These are phyloP conservation scores for Phlegmacium glaucopus DNA, from an alignment of 768 basidiomycete species.

Conservation along the genomic window DNA sequence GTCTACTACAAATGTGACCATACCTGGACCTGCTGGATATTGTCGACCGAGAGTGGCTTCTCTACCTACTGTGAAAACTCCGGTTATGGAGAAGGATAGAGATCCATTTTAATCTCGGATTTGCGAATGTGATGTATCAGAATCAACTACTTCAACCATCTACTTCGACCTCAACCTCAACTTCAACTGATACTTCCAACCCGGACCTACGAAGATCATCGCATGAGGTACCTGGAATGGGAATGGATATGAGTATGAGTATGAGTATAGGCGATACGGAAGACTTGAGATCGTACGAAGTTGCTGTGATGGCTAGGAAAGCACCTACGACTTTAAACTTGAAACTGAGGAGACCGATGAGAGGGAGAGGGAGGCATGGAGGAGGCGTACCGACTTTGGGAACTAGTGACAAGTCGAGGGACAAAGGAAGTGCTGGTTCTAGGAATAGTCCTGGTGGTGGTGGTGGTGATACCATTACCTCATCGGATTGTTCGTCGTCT, in stretches of 20 bases:
- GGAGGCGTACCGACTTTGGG: not conserved
- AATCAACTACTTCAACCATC: no score
- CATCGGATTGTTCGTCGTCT: slow-evolving; percentile 33
- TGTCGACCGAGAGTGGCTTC: slow-evolving; percentile 59
- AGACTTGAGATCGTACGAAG: slow-evolving; percentile 69
- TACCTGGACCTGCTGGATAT: not conserved
- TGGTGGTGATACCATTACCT: slow-evolving; percentile 2
- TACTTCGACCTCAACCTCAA: no score
- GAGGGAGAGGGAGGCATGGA: slow-evolving; percentile 2
- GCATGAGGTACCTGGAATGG: no score
- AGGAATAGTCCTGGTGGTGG: slow-evolving; percentile 18
- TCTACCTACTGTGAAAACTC: slow-evolving; percentile 68
- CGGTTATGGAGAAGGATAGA: slow-evolving; percentile 35
- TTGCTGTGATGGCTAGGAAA: slow-evolving; percentile 68
- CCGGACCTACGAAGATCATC: no score
- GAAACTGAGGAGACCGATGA: slow-evolving; percentile 35
- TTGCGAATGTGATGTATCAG: no score
- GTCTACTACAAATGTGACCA: slow-evolving; percentile 2
- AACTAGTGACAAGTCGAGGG: not conserved
- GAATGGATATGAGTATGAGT: slow-evolving; percentile 11
- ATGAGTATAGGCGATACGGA: slow-evolving; percentile 30
- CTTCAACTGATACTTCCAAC: no score
- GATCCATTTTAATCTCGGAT: no score
- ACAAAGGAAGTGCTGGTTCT: not conserved
- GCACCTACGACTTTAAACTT: slow-evolving; percentile 58